Conservation (phyloP, 2,329 filamentous ascomycete genomes). For the Colletotrichum sp. region DNA sequence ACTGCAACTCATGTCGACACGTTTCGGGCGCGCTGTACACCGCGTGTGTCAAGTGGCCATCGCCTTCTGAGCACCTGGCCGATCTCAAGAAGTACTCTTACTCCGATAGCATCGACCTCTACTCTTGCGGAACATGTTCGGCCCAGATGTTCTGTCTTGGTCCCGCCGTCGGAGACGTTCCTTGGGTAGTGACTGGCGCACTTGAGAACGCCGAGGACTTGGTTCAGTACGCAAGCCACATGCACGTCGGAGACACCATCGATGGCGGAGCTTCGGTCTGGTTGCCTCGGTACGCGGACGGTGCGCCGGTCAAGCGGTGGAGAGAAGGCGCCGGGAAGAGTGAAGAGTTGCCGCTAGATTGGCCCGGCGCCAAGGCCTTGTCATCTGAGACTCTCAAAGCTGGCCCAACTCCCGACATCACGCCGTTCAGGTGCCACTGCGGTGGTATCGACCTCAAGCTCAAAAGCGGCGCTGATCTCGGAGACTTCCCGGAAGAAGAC, state of each 20-base stretch:
- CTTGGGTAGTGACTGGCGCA: constrained; percentile 42
- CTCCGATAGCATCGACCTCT: constrained; percentile 32
- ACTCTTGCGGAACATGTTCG: constrained; percentile 50
- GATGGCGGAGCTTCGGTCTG: constrained; percentile 58
- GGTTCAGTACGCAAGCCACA: constrained; percentile 39
- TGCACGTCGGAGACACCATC: constrained; percentile 53
- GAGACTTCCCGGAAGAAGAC: constrained; percentile 30
- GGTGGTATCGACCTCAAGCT: constrained; percentile 49
- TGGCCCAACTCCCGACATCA: constrained; percentile 14
- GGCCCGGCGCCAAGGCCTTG: constrained; percentile 27
- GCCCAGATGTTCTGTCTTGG: constrained; percentile 45
- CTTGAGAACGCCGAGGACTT: constrained; percentile 37
- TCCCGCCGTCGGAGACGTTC: not conserved
- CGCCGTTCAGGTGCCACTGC: constrained; percentile 51
- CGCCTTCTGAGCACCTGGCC: constrained; percentile 27
- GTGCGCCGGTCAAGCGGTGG: constrained; percentile 30
- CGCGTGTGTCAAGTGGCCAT: constrained; percentile 40
- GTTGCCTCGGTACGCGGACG: constrained; percentile 38
- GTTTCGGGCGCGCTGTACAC: constrained; percentile 47
- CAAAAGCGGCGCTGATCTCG: constrained; percentile 30
- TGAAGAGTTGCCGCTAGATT: constrained; percentile 33
- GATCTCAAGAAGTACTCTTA: constrained; percentile 42
- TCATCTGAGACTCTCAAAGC: constrained; percentile 6
- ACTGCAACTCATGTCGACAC: constrained; percentile 56
- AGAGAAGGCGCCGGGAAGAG: constrained; percentile 21